A percentile compares a stretch with the other conserved stretches of the same genome.
Conservation (phyloP, 768 basidiomycete genomes). For the Holtermannia corniformis region DNA sequence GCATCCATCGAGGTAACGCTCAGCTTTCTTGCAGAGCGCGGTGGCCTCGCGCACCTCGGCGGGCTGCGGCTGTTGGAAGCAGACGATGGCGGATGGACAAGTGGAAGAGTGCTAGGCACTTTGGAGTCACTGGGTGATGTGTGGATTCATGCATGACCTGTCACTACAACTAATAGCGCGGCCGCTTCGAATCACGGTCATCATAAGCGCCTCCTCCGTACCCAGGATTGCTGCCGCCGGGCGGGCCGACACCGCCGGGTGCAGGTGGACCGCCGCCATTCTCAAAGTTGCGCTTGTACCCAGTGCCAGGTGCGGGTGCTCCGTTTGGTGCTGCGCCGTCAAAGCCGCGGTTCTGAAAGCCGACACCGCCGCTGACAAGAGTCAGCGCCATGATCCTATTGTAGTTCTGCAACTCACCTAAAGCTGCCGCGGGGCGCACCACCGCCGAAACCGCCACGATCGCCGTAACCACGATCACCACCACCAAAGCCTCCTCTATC, state of each 20-base stretch:
- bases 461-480: conserved; percentile 42
- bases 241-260: conserved; percentile 2
- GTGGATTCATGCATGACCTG: not conserved
- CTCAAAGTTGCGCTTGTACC: conserved; percentile 29
- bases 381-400: conserved; percentile 14
- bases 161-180: conserved; percentile 19
- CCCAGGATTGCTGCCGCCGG: conserved; percentile 12
- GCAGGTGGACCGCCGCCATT: conserved; percentile 12
- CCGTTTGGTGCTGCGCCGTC: conserved; percentile 12
- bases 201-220: conserved; percentile 13
- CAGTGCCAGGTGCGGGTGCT: not conserved
- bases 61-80: not conserved
- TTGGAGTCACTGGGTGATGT: conserved; percentile 1
- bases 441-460: conserved; percentile 29
- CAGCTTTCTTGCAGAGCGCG: not conserved
- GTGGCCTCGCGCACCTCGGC: conserved; percentile 1
- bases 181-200: conserved; percentile 31
- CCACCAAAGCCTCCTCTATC: conserved; percentile 31
- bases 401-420: conserved; percentile 9
- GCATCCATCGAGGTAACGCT: not conserved
- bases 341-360: not conserved
- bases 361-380: conserved; percentile 8
- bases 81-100: not conserved
- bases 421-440: conserved; percentile 18
- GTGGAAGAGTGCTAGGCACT: not conserved